Conservation (phyloP, 805 yeast species). For the Ogataea henricii region DNA sequence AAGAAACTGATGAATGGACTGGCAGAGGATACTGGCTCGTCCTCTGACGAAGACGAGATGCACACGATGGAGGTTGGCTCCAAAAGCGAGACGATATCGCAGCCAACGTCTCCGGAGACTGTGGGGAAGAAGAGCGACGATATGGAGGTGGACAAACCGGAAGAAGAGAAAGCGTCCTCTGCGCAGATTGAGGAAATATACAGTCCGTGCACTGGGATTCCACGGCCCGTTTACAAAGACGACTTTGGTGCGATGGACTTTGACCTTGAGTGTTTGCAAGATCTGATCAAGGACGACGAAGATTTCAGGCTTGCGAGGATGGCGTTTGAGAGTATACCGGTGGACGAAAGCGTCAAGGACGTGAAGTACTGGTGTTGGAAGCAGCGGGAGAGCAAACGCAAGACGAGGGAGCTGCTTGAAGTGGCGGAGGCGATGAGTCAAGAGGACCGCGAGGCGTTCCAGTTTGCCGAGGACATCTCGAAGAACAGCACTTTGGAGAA, state of each 20-base stretch:
- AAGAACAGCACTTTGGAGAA: conserved; percentile 38
- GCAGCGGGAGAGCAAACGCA: conserved; percentile 37
- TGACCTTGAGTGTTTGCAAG: conserved; percentile 53
- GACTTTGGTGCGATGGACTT: conserved; percentile 40
- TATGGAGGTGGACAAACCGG: conserved; percentile 32
- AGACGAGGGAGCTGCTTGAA: conserved; percentile 16
- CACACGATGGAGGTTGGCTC: conserved; percentile 11
- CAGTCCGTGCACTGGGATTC: conserved; percentile 52
- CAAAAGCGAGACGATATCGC: conserved; percentile 18
- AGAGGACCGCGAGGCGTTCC: conserved; percentile 31
- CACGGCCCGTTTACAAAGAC: conserved; percentile 56
- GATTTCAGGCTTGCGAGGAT: conserved; percentile 59
- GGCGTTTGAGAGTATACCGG: conserved; percentile 36
- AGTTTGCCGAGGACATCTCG: conserved; percentile 32
- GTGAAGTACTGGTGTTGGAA: conserved; percentile 71
- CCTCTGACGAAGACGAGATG: conserved; percentile 26
- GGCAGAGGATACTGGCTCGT: conserved; percentile 18
- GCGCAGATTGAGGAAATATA: conserved; percentile 36
- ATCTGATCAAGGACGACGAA: conserved; percentile 68
- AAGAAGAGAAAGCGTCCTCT: no score
- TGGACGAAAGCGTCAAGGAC: conserved; percentile 32
- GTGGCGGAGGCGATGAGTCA: conserved; percentile 24
- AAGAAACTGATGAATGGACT: conserved; percentile 11
- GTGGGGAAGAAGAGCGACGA: conserved; percentile 10
- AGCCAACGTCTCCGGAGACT: conserved; percentile 30